These are phyloP conservation scores for Pichia sp. DNA, from an alignment of 1,139 yeast genomes.

Conservation along the genomic window DNA sequence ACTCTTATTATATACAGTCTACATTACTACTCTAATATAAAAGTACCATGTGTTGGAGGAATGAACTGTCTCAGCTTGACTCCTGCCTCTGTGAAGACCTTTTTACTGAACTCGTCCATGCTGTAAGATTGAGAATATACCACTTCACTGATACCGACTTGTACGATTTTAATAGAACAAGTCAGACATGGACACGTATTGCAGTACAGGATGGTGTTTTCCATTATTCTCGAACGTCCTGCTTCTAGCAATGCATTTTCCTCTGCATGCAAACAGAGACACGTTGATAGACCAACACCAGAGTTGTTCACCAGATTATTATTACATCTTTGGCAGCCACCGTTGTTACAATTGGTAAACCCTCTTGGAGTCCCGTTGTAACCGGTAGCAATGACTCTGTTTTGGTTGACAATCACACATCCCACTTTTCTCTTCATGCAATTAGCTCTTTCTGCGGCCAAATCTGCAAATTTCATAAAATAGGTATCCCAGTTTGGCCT, in stretches of 20 bases:
- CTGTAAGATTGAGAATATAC: slow-evolving; percentile 88
- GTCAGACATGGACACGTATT: slow-evolving; percentile 97
- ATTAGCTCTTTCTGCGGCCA: slow-evolving; percentile 87
- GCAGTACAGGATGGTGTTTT: slow-evolving; percentile 63
- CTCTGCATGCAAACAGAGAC: slow-evolving; percentile 93
- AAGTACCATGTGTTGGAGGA: slow-evolving; percentile 38
- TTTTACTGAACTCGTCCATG: slow-evolving; percentile 73
- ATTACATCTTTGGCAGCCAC: slow-evolving; percentile 90
- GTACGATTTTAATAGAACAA: slow-evolving; percentile 91
- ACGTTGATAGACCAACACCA: slow-evolving; percentile 69
- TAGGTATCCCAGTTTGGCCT: slow-evolving; percentile 96
- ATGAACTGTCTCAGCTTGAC: slow-evolving; percentile 65
- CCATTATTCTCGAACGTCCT: slow-evolving; percentile 81
- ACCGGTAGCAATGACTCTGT: slow-evolving; percentile 89
- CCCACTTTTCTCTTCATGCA: slow-evolving; percentile 98
- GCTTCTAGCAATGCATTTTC: slow-evolving; percentile 93
- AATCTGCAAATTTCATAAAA: slow-evolving; percentile 85
- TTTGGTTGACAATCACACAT: slow-evolving; percentile 83
- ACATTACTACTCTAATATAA: slow-evolving; percentile 15
- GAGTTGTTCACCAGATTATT: slow-evolving; percentile 38
- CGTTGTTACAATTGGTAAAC: slow-evolving; percentile 81
- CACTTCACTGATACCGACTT: slow-evolving; percentile 86
- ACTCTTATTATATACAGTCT: too few species aligned
- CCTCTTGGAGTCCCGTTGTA: slow-evolving; percentile 96
- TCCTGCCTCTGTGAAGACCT: slow-evolving; percentile 67